Base-by-base conservation (phyloP, 164 flowering plant species). In the Sedum album region DNA sequence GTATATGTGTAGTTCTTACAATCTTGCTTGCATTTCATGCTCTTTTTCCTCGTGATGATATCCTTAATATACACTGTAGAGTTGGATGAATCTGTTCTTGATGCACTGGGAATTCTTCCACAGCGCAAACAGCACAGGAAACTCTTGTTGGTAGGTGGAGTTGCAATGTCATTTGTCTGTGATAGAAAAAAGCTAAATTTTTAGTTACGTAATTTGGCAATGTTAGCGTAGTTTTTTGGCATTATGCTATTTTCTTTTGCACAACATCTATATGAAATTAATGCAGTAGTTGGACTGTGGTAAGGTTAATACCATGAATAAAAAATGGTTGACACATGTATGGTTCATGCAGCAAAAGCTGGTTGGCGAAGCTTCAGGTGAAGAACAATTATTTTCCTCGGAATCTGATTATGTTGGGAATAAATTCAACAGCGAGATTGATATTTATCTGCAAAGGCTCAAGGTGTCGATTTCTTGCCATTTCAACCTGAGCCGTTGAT, bases 101-200 rank as follows among this genome's bases (percentile, higher is more conserved):
- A 95, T 81, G 97, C 90, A 49, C 87, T 92, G 76, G 99, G 99
- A 69, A 91, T 95, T 75, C 99, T 95, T 76, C 97, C 99, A 36
- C 94, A 85, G 69, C 86, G 99, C 66, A 88, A 87, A 74, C 92
- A 92, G 44, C 97, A 95, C 67, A 95, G 88, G 77, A 95, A 92
- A 72, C 89, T 87, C 26, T 78, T 95, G 78, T 81, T 92, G 86
- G 99, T 95, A 82, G 69, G 86, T 73, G 49, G 33, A 26, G 62
- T 57, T 57, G n/a, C 33, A 57, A 57, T 57, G 5, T 57, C 33
- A 28, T 5, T n/a, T n/a, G n/a, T n/a, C n/a, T n/a, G n/a, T 51
- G 28, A 51, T 14, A n/a, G 25, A 51, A 51, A 51, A 51, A n/a
- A 51, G 57, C 8, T 51, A 26, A 51, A n/a, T 51, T n/a, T 51